These are phyloP conservation scores for Ogataea wickerhamii DNA, from an alignment of 805 yeast genomes.

Conservation along the genomic window DNA sequence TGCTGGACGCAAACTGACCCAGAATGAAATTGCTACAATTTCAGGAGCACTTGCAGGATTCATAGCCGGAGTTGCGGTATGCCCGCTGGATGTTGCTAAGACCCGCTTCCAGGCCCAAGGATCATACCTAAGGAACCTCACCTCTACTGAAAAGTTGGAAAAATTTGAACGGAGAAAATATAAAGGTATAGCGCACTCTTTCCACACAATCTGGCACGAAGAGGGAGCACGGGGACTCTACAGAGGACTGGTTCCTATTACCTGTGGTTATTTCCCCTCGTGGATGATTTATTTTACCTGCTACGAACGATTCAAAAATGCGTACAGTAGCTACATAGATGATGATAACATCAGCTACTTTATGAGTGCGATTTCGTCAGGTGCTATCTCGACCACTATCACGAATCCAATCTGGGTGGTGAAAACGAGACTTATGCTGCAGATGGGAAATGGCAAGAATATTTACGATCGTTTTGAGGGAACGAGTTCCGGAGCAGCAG, in stretches of 20 bases:
- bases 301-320: conserved; percentile 71
- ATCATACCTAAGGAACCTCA: conserved; percentile 30
- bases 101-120: conserved; percentile 95
- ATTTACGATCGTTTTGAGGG: conserved; percentile 33
- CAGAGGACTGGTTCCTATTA: conserved; percentile 87
- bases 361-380: conserved; percentile 78
- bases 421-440: conserved; percentile 90
- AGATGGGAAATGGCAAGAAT: conserved; percentile 48
- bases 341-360: conserved; percentile 40
- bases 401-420: conserved; percentile 99
- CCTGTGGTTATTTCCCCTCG: conserved; percentile 92
- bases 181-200: conserved; percentile 59
- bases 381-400: conserved; percentile 74
- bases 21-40: conserved; percentile 58
- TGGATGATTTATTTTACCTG: conserved; percentile 96
- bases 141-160: conserved; percentile 8
- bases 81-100: conserved; percentile 95
- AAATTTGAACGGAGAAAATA: conserved; percentile 37
- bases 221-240: conserved; percentile 85
- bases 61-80: conserved; percentile 81
- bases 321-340: conserved; percentile 22
- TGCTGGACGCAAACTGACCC: conserved; percentile 17
- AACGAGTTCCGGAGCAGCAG: conserved; percentile 17
- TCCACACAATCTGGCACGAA: conserved; percentile 61
- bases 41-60: conserved; percentile 96